Conservation (phyloP, 2,329 filamentous ascomycete genomes). For the Phoma sp. region DNA sequence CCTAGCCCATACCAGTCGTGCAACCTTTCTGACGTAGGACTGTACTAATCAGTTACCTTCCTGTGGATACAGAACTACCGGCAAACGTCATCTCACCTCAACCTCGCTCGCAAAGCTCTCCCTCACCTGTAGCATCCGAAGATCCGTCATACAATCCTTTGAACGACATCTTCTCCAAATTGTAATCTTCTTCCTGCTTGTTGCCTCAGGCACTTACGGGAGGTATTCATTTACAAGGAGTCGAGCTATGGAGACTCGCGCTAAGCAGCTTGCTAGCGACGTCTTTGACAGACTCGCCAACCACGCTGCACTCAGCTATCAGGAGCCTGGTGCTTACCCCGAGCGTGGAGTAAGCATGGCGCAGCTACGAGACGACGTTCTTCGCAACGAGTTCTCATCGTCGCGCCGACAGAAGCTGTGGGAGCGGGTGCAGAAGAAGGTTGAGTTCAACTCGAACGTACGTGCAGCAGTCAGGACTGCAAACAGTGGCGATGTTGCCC, state of each 20-base stretch:
- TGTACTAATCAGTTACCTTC: conserved; percentile 85
- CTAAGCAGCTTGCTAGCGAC: conserved; percentile 84
- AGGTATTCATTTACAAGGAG: conserved; percentile 68
- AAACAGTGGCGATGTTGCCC: conserved; percentile 61
- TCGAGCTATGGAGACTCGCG: conserved; percentile 70
- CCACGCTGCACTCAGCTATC: conserved; percentile 80
- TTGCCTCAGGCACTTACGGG: conserved; percentile 61
- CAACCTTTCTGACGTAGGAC: conserved; percentile 36
- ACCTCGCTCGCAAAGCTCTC: conserved; percentile 91
- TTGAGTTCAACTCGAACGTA: conserved; percentile 94
- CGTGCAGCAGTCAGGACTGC: conserved; percentile 74
- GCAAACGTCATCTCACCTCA: conserved; percentile 73
- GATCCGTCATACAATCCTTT: conserved; percentile 79
- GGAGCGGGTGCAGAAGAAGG: conserved; percentile 80
- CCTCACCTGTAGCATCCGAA: conserved; percentile 79
- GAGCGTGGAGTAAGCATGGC: conserved; percentile 86
- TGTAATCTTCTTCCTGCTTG: conserved; percentile 64
- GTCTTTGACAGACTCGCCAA: conserved; percentile 82
- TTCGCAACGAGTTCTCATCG: conserved; percentile 80
- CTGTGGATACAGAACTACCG: conserved; percentile 75
- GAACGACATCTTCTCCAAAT: conserved; percentile 86
- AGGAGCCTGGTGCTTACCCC: conserved; percentile 65
- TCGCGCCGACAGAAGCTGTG: conserved; percentile 80
- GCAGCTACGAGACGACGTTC: conserved; percentile 88
- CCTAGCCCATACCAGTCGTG: conserved; percentile 29